A percentile compares a stretch with the other conserved stretches of the same genome.
These are phyloP conservation scores for Vigna reflexopilosa DNA, from an alignment of 306 rosid species.

Conservation along the genomic window DNA sequence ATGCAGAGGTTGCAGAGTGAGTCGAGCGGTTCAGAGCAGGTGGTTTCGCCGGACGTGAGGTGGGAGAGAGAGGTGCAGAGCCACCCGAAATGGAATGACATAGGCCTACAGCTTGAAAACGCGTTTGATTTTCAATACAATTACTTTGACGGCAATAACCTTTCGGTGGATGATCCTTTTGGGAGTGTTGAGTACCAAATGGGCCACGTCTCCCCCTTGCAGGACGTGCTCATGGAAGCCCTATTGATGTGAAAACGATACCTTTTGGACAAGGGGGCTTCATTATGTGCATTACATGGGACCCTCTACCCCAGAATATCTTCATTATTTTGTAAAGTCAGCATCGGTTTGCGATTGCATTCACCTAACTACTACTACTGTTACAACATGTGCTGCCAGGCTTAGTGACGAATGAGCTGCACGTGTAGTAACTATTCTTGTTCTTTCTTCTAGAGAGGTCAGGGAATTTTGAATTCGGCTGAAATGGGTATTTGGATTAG, in stretches of 20 bases:
- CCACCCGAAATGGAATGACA: slow-evolving; percentile 62
- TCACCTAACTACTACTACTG: slow-evolving; percentile 29
- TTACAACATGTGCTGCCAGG: neutral
- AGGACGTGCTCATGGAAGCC: slow-evolving; percentile 71
- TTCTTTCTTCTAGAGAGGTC: neutral
- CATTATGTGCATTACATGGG: neutral
- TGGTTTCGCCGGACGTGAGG: slow-evolving; percentile 72
- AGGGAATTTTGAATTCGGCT: slow-evolving; percentile 14
- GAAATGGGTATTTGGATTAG: slow-evolving; percentile 37
- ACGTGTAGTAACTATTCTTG: slow-evolving; percentile 30
- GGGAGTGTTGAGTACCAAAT: slow-evolving; percentile 54
- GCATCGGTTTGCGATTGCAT: slow-evolving; percentile 4
- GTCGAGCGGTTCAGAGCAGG: slow-evolving; percentile 81
- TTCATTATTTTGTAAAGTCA: slow-evolving; percentile 38
- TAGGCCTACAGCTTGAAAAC: slow-evolving; percentile 45
- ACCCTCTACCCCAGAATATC: neutral
- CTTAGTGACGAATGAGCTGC: neutral
- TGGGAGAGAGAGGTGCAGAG: slow-evolving; percentile 87
- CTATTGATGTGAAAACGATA: slow-evolving; percentile 43
- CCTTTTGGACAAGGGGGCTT: neutral
- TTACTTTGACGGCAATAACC: slow-evolving; percentile 49
- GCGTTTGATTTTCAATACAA: slow-evolving; percentile 57
- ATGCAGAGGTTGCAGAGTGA: slow-evolving; percentile 67
- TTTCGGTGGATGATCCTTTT: slow-evolving; percentile 61
- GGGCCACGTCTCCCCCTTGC: slow-evolving; percentile 44